Base-by-base conservation (phyloP, 1,139 yeast species). In the Candida sp. region DNA sequence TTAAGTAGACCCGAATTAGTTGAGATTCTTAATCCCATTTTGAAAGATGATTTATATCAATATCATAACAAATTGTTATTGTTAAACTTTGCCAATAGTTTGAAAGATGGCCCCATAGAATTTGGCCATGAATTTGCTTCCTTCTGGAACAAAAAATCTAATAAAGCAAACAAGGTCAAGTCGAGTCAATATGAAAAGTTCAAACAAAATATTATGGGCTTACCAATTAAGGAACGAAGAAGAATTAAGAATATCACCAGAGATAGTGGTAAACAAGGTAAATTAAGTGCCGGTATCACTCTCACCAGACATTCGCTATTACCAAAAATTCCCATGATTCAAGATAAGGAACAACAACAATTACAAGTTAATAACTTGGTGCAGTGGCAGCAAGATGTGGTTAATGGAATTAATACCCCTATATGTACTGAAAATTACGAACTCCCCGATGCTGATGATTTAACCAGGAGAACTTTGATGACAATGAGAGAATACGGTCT, bases 311-410 rank as follows among this genome's bases (percentile, higher is more conserved):
- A 89, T 56, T 80, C 93, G 3, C 73, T 87, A 58, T 75, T 91
- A 44, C 98, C 99, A 0, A 87, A 86, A 55, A 84, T 93, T 19
- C 99, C 99, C 4, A 82, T 86, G 61, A 81, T 85, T 33, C 79
- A 81, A 49, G 84, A 79, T 49, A 73, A 77, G 47, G 81, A 63
- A 46, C 75, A 73, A 51, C 79, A 72, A 51, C 78, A 70, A 49
- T 58, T 71, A 45, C 77, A 69, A 47, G 76, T 74, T 33, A 72
- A 82, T 56, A 77, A 82, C 63, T 69, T 90, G 53, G 77, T 82
- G 43, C 85, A 85, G 53, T 90, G 97, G 95, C 90, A 95, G 25
- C 97, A 90, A 61, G 99, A 95, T 60, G 90, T 93, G 22, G 79
- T 86, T 41, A 91, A 85, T 57, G 95, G 95, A n/a, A 80, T 89